These are phyloP conservation scores for Oryza punctata DNA, from an alignment of 176 grass and related monocot species.

Conservation along the genomic window DNA sequence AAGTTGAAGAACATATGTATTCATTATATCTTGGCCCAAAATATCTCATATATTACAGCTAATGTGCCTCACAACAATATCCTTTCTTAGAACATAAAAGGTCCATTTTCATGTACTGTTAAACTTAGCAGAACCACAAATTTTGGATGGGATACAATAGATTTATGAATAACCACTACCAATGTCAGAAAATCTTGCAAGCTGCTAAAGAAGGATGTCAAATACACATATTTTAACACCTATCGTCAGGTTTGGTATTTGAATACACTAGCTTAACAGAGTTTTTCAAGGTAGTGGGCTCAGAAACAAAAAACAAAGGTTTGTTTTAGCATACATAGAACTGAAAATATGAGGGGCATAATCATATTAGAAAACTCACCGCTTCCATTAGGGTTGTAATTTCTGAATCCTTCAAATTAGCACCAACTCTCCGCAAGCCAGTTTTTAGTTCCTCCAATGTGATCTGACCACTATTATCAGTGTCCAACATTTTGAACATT, in stretches of 20 bases:
- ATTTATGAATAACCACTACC: conserved; percentile 6
- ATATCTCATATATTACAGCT: background rate
- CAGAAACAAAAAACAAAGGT: conserved; percentile 13
- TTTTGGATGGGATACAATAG: background rate
- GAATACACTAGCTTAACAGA: conserved; percentile 24
- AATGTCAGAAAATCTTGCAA: conserved; percentile 6
- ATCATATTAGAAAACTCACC: conserved; percentile 57
- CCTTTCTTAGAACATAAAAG: conserved; percentile 21
- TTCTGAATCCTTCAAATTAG: conserved; percentile 89
- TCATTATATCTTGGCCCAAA: conserved; percentile 38
- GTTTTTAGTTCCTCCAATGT: conserved; percentile 86
- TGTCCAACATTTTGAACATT: conserved; percentile 98
- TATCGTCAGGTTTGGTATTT: conserved; percentile 13
- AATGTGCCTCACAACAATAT: conserved; percentile 4
- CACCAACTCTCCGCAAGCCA: conserved; percentile 80
- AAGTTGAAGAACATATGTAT: conserved; percentile 35
- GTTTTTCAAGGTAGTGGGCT: conserved; percentile 3
- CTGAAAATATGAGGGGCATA: conserved; percentile 17
- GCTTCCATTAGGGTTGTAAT: conserved; percentile 86
- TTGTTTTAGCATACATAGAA: conserved; percentile 2
- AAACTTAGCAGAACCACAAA: conserved; percentile 8
- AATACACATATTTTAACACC: conserved; percentile 21
- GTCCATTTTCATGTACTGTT: background rate
- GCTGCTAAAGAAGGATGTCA: conserved; percentile 7
- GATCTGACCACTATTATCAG: conserved; percentile 94